Evolutionary conservation across 441 rosid genomes (phyloP).

Genomic region (Viola pubescens): DNA sequence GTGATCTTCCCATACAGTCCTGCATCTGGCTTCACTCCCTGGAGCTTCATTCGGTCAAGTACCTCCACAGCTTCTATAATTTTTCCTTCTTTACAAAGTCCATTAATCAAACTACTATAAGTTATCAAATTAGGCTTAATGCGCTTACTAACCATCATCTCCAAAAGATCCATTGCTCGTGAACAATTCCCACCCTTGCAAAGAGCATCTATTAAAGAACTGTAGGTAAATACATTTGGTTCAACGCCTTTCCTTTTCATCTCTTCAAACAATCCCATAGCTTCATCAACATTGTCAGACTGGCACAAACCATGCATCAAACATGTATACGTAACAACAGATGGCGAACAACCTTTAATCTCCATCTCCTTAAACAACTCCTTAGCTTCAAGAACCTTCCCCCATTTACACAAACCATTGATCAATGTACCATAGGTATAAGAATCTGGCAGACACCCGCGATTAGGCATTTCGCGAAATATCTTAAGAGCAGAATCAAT

Average conservation of each 20-base stretch:
- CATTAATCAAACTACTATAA: slow-evolving; percentile 55
- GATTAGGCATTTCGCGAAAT: slow-evolving; percentile 72
- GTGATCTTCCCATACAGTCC: slow-evolving; percentile 74
- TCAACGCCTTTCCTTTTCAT: slow-evolving; percentile 58
- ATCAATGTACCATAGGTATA: slow-evolving; percentile 89
- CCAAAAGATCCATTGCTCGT: slow-evolving; percentile 54
- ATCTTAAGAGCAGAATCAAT: slow-evolving; percentile 65
- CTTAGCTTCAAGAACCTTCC: slow-evolving; percentile 57
- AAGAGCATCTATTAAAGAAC: slow-evolving; percentile 78
- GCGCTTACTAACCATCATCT: slow-evolving; percentile 47
- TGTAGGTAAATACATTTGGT: slow-evolving; percentile 83
- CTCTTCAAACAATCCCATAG: slow-evolving; percentile 51
- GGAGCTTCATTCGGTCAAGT: slow-evolving; percentile 86
- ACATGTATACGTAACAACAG: slow-evolving; percentile 75
- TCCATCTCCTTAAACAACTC: slow-evolving; percentile 74
- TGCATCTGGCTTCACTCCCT: slow-evolving; percentile 82
- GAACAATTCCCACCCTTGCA: slow-evolving; percentile 56
- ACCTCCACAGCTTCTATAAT: slow-evolving; percentile 56
- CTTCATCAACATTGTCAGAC: slow-evolving; percentile 48
- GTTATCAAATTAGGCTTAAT: slow-evolving; percentile 63
- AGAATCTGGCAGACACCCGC: slow-evolving; percentile 62
- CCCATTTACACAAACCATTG: slow-evolving; percentile 69
- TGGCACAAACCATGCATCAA: slow-evolving; percentile 70
- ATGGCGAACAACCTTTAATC: slow-evolving; percentile 56
- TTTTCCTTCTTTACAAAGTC: slow-evolving; percentile 67